Conservation (phyloP, 2,329 filamentous ascomycete genomes). For the Pestalotiopsis sp. region DNA sequence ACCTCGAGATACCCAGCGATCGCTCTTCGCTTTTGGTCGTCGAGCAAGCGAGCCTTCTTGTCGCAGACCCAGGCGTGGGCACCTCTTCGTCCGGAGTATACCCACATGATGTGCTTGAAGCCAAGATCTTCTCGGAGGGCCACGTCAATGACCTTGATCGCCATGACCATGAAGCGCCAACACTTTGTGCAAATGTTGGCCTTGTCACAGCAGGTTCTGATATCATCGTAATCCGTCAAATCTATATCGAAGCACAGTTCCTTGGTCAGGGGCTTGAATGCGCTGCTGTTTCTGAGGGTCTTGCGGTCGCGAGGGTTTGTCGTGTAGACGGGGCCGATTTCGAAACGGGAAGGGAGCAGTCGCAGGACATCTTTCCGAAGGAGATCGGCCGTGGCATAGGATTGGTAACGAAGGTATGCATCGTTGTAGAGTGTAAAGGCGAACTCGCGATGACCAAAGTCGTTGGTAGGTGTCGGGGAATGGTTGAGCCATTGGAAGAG, state of each 20-base stretch:
- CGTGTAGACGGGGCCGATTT: slow-evolving; percentile 96
- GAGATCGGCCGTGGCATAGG: slow-evolving; percentile 55
- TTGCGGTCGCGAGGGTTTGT: slow-evolving; percentile 94
- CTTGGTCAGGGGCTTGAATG: slow-evolving; percentile 86
- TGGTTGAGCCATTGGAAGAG: slow-evolving; percentile 99
- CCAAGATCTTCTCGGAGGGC: slow-evolving; percentile 93
- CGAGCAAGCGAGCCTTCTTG: slow-evolving; percentile 77
- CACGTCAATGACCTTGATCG: slow-evolving; percentile 87
- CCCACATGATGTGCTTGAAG: slow-evolving; percentile 96
- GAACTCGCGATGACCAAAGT: slow-evolving; percentile 94
- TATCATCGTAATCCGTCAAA: slow-evolving; percentile 97
- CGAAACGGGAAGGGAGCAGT: slow-evolving; percentile 89
- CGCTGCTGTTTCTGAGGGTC: slow-evolving; percentile 73
- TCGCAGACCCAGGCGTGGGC: slow-evolving; percentile 99
- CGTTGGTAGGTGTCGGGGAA: slow-evolving; percentile 77
- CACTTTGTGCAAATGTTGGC: slow-evolving; percentile 93
- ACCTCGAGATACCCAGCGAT: slow-evolving; percentile 90
- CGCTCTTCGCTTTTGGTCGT: slow-evolving; percentile 81
- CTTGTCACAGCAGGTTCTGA: slow-evolving; percentile 91
- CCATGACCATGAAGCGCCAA: slow-evolving; percentile 98
- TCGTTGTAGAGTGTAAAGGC: slow-evolving; percentile 93
- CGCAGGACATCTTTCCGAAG: slow-evolving; percentile 89
- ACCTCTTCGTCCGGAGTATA: slow-evolving; percentile 95
- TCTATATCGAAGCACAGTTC: slow-evolving; percentile 99
- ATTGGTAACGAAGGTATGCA: slow-evolving; percentile 90